These are phyloP conservation scores for Rhynchosporium agropyri DNA, from an alignment of 2,329 filamentous ascomycete species.

Conservation along the genomic window DNA sequence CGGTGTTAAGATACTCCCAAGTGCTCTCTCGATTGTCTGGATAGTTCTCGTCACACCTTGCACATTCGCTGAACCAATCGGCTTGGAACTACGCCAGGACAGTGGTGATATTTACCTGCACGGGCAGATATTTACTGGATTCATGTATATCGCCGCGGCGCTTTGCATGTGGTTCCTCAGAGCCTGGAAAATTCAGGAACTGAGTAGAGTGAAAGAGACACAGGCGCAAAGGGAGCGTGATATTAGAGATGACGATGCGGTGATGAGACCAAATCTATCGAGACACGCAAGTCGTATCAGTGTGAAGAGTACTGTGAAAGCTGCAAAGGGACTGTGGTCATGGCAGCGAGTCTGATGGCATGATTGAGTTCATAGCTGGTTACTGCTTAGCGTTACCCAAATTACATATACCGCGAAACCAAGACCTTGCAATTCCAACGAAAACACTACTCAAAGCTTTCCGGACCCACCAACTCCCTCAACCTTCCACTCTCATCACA, in stretches of 20 bases:
- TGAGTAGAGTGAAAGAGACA: conserved; percentile 44
- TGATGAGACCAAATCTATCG: conserved; percentile 16
- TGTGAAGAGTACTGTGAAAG: conserved; percentile 31
- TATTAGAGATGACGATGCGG: conserved; percentile 30
- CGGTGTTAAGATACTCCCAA: conserved; percentile 68
- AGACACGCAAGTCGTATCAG: conserved; percentile 29
- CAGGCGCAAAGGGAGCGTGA: conserved; percentile 29
- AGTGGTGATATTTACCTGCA: conserved; percentile 56
- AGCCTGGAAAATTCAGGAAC: conserved; percentile 61
- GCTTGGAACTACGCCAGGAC: conserved; percentile 53
- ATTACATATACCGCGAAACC: background rate
- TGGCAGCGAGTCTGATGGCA: conserved; percentile 30
- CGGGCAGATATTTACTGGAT: conserved; percentile 61
- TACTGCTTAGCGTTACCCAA: no score
- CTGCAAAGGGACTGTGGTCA: conserved; percentile 34
- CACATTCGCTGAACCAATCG: conserved; percentile 66
- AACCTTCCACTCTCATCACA: conserved; percentile 26
- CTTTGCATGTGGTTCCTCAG: conserved; percentile 56
- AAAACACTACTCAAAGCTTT: background rate
- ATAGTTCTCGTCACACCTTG: conserved; percentile 69
- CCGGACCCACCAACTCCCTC: conserved; percentile 15
- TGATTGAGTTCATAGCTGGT: no score
- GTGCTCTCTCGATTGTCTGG: conserved; percentile 73
- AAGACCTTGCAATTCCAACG: background rate
- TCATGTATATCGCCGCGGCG: conserved; percentile 63